These are phyloP conservation scores for Aspergillus luchuensis DNA, from an alignment of 2,329 filamentous ascomycete genomes.

Conservation along the genomic window DNA sequence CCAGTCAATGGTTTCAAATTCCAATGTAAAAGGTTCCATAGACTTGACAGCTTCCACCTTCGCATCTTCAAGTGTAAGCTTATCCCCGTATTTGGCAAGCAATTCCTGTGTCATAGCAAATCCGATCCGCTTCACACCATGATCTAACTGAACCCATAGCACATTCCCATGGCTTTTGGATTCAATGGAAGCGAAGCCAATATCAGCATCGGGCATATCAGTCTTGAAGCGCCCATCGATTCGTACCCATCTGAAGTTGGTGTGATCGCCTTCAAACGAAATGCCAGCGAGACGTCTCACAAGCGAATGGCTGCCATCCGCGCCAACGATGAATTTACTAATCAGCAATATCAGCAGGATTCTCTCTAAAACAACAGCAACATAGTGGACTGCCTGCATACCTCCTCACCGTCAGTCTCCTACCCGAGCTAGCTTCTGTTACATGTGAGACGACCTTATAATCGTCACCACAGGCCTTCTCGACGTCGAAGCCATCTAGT, in stretches of 20 bases:
- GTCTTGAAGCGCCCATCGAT: conserved; percentile 29
- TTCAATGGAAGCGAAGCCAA: conserved; percentile 20
- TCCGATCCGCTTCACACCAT: conserved; percentile 23
- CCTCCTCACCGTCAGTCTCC: not conserved
- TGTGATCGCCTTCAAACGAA: conserved; percentile 43
- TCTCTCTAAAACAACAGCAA: too few relatives aligned
- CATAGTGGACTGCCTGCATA: not conserved
- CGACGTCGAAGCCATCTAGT: not conserved
- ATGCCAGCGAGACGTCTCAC: conserved; percentile 45
- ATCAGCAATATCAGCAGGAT: not conserved
- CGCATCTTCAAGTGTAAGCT: conserved; percentile 21
- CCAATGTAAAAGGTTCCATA: conserved; percentile 24
- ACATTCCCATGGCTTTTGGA: conserved; percentile 30
- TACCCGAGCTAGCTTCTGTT: not conserved
- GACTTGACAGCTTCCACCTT: conserved; percentile 23
- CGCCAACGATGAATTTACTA: conserved; percentile 44
- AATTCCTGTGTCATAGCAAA: conserved; percentile 23
- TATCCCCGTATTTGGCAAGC: conserved; percentile 15
- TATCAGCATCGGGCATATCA: conserved; percentile 28
- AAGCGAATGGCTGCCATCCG: conserved; percentile 53
- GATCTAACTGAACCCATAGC: conserved; percentile 33
- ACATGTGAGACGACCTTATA: not conserved
- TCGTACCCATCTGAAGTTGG: conserved; percentile 28
- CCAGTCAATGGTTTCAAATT: conserved; percentile 30
- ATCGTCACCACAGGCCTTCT: not conserved